Evolutionary conservation across 257 asterid species (phyloP).

Genomic region (Solanum chilense): DNA sequence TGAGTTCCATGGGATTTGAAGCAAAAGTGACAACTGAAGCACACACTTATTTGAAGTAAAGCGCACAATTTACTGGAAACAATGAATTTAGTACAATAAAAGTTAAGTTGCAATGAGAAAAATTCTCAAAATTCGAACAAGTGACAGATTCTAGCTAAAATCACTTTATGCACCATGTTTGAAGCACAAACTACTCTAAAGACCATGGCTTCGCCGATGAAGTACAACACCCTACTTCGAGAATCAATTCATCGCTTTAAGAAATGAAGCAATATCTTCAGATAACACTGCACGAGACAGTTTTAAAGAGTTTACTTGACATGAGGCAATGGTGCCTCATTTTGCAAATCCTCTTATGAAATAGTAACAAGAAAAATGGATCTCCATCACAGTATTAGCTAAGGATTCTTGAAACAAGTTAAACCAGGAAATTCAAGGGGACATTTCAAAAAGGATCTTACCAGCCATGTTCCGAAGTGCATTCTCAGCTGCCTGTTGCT

Average conservation of each 20-base stretch:
- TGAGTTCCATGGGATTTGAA: not conserved
- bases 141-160: not conserved
- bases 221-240: not conserved
- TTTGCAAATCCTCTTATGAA: not conserved
- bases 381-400: not conserved
- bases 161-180: not conserved
- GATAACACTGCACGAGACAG: not conserved
- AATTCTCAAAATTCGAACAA: not conserved
- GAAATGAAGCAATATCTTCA: not conserved
- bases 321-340: not conserved
- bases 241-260: not conserved
- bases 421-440: not conserved
- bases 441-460: conserved; percentile 8
- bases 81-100: not conserved
- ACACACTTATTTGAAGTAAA: not conserved
- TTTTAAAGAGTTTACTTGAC: not conserved
- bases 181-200: not conserved
- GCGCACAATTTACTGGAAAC: not conserved
- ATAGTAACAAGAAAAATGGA: not conserved
- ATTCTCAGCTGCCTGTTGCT: conserved; percentile 93
- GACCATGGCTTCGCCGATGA: not conserved
- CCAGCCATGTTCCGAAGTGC: conserved; percentile 94
- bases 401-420: not conserved
- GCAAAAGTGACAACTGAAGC: not conserved
- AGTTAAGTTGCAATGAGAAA: not conserved